Conservation (phyloP, 441 rosid species). For the Erodium chrysanthum region DNA sequence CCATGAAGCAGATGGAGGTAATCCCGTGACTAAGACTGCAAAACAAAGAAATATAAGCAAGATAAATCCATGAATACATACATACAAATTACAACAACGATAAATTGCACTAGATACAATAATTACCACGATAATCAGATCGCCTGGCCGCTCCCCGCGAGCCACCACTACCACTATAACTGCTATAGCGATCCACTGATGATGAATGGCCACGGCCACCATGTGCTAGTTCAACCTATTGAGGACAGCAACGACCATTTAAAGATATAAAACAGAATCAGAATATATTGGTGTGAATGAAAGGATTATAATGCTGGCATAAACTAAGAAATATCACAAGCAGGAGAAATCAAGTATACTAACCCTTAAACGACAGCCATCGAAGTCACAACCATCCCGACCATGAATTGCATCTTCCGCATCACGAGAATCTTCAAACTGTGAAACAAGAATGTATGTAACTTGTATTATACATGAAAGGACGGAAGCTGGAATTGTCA, state of each 20-base stretch:
- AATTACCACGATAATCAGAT: conserved; percentile 82
- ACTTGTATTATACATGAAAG: neutral
- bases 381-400: conserved; percentile 86
- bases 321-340: neutral
- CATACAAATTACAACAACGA: neutral
- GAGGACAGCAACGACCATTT: conserved; percentile 2
- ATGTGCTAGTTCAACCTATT: conserved; percentile 86
- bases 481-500: neutral
- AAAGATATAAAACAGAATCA: neutral
- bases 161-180: conserved; percentile 49
- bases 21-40: conserved; percentile 78
- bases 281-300: neutral
- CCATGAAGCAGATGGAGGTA: conserved; percentile 95
- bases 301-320: neutral
- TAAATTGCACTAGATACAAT: neutral
- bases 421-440: conserved; percentile 87
- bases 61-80: conserved; percentile 5
- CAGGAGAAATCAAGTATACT: conserved; percentile 20
- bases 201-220: conserved; percentile 69
- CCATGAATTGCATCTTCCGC: conserved; percentile 89
- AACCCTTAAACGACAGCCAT: conserved; percentile 67
- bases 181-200: conserved; percentile 60
- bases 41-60: neutral
- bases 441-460: conserved; percentile 17
- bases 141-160: conserved; percentile 57